Evolutionary conservation across 1,284 basidiomycete species (phyloP).

Genomic region (Sanghuangporus sanghuang): DNA sequence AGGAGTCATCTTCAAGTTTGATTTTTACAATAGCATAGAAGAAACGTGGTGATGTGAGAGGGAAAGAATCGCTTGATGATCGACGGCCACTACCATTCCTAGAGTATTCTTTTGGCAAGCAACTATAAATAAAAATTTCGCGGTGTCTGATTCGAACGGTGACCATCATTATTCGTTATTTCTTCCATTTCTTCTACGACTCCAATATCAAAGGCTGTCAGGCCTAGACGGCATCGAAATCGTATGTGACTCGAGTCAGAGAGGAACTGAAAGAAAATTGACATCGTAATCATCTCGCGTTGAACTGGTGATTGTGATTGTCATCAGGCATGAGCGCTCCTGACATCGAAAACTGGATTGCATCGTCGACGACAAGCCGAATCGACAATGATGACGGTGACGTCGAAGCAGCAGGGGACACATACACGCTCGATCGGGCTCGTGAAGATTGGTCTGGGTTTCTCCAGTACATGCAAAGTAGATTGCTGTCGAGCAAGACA

Average conservation of each 20-base stretch:
- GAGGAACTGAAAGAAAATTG: neutral
- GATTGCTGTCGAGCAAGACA: constrained; percentile 48
- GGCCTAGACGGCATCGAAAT: neutral
- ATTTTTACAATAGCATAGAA: too few relatives aligned
- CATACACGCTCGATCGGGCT: constrained; percentile 45
- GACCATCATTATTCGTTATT: too few relatives aligned
- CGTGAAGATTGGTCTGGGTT: constrained; percentile 52
- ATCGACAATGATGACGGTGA: constrained; percentile 18
- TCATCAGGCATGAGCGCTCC: constrained; percentile 29
- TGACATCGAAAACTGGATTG: constrained; percentile 37
- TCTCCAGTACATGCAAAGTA: constrained; percentile 45
- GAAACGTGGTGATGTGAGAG: too few relatives aligned
- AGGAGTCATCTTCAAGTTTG: too few relatives aligned
- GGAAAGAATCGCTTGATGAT: too few relatives aligned
- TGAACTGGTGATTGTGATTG: neutral
- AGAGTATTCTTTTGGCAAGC: too few relatives aligned
- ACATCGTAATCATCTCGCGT: neutral
- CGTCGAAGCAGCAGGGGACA: constrained; percentile 25
- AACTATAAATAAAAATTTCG: too few relatives aligned
- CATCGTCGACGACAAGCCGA: constrained; percentile 19
- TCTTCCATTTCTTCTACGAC: too few relatives aligned
- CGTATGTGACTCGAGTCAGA: too few relatives aligned
- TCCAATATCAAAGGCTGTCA: neutral
- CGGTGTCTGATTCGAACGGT: too few relatives aligned
- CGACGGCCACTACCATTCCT: too few relatives aligned